phyloP scores from a whole-genome alignment of 2,329 filamentous ascomycete species.

The Didymella sp. region DNA sequence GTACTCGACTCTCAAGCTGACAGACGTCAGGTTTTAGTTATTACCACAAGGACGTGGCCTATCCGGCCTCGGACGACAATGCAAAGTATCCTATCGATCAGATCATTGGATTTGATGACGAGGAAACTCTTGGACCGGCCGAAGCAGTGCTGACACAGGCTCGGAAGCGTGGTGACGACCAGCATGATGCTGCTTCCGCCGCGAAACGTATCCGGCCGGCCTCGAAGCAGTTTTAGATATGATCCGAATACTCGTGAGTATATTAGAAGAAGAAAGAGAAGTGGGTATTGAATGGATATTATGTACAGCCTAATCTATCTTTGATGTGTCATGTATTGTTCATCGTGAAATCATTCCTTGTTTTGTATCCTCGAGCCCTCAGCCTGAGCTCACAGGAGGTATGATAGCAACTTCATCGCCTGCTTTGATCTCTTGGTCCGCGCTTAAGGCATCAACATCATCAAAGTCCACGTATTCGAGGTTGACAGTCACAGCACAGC shows the following conservation, averaged over 20 bases:
- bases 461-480: conserved; percentile 78
- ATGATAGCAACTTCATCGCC: conserved; percentile 89
- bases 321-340: background rate
- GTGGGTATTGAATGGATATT: background rate
- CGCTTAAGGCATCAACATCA: conserved; percentile 55
- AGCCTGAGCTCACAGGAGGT: conserved; percentile 86
- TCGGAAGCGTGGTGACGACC: no score
- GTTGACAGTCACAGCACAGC: conserved; percentile 80
- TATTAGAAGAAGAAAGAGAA: no score
- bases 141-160: no score
- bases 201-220: background rate
- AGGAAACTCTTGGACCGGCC: no score
- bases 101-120: no score
- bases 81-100: no score
- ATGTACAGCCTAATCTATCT: background rate
- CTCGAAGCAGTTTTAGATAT: no score
- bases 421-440: conserved; percentile 64
- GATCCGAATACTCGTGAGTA: no score
- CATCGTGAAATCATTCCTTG: background rate
- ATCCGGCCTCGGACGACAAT: no score
- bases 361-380: conserved; percentile 33
- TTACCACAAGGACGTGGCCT: no score
- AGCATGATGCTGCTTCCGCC: background rate
- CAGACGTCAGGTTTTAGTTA: no score
- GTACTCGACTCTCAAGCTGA: no score